phyloP scores from a whole-genome alignment of 495 filamentous ascomycete species.

The Aspergillus funiculosus region DNA sequence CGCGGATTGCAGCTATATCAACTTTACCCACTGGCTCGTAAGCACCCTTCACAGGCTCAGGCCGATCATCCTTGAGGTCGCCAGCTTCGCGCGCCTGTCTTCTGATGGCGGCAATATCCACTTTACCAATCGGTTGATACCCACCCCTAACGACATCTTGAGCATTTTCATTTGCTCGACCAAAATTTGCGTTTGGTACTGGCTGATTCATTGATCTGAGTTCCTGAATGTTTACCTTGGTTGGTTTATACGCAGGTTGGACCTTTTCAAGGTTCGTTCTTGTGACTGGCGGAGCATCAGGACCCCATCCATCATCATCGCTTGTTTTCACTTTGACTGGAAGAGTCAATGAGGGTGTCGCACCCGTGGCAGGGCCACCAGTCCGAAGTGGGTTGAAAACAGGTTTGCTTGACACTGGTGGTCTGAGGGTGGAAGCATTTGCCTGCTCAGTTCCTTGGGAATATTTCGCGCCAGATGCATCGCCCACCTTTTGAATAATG shows the following conservation, averaged over 20 bases:
- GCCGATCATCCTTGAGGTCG: slow-evolving; percentile 63
- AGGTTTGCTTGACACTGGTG: slow-evolving; percentile 75
- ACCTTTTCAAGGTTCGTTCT: slow-evolving; percentile 90
- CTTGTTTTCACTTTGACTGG: slow-evolving; percentile 43
- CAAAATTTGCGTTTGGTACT: slow-evolving; percentile 45
- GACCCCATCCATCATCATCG: slow-evolving; percentile 85
- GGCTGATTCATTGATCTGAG: slow-evolving; percentile 63
- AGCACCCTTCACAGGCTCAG: slow-evolving; percentile 76
- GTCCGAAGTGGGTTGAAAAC: slow-evolving; percentile 79
- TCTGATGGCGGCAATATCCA: slow-evolving; percentile 87
- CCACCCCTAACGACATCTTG: slow-evolving; percentile 72
- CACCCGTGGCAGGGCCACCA: slow-evolving; percentile 54
- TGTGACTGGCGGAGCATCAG: slow-evolving; percentile 85
- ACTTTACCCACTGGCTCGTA: slow-evolving; percentile 94
- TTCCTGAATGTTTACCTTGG: slow-evolving; percentile 82
- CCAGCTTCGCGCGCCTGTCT: slow-evolving; percentile 64
- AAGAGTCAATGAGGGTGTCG: slow-evolving; percentile 47
- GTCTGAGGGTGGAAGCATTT: slow-evolving; percentile 49
- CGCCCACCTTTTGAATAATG: slow-evolving; percentile 90
- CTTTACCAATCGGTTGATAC: slow-evolving; percentile 96
- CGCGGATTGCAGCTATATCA: slow-evolving; percentile 87
- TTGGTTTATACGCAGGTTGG: slow-evolving; percentile 83
- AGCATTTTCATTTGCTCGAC: slow-evolving; percentile 26
- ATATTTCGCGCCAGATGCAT: slow-evolving; percentile 94
- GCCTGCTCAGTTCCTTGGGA: slow-evolving; percentile 55